Conservation (phyloP, 345 rosid species). For the Noccaea caerulescens region DNA sequence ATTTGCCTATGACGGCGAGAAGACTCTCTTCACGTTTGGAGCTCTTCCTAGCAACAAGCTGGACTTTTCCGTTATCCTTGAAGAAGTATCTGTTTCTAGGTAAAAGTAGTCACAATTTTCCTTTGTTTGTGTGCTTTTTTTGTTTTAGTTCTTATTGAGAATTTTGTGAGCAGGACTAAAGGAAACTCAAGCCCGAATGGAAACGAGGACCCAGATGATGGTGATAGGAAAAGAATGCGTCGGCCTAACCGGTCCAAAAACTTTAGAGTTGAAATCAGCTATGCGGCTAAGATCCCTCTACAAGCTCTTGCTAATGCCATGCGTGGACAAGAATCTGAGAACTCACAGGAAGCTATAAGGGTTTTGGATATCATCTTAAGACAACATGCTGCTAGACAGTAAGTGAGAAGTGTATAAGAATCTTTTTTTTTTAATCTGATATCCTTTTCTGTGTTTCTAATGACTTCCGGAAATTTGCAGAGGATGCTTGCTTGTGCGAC, state of each 20-base stretch:
- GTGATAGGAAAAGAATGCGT: constrained; percentile 69
- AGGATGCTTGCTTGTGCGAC: constrained; percentile 72
- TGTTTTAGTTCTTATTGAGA: constrained; percentile 13
- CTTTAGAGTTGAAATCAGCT: constrained; percentile 69
- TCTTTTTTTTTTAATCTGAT: neutral
- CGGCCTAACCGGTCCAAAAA: constrained; percentile 64
- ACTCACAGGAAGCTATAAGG: constrained; percentile 78
- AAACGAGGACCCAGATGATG: constrained; percentile 40
- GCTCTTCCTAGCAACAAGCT: constrained; percentile 75
- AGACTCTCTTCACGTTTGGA: constrained; percentile 81
- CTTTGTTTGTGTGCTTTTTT: neutral
- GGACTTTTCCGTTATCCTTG: constrained; percentile 79
- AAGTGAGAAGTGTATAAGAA: constrained; percentile 32
- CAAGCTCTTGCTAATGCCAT: constrained; percentile 83
- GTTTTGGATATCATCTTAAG: constrained; percentile 82
- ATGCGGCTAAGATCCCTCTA: constrained; percentile 81
- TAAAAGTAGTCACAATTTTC: constrained; percentile 25
- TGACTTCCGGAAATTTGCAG: constrained; percentile 21
- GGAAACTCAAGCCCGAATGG: constrained; percentile 67
- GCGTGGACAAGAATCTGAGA: constrained; percentile 81
- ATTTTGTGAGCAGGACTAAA: constrained; percentile 49
- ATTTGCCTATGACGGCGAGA: constrained; percentile 95
- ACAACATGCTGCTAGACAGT: constrained; percentile 94
- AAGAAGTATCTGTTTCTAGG: constrained; percentile 65
- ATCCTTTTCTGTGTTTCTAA: constrained; percentile 13